Base-by-base conservation (phyloP, 75 land plant species). In the Azolla pinnata region DNA sequence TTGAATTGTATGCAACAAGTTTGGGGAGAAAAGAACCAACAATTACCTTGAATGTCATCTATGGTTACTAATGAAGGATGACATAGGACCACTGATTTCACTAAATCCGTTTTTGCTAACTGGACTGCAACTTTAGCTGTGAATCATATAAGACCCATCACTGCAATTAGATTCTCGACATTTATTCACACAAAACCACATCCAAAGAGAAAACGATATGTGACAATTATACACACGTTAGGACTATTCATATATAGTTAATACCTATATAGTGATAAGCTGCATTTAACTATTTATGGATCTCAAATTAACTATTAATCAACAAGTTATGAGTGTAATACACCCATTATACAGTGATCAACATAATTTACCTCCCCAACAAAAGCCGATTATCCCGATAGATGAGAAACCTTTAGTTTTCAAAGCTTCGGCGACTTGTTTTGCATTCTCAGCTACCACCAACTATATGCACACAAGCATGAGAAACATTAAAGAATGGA, bases 41-140 rank as follows among this genome's bases (percentile, higher is more conserved):
- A 3, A 62, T n/a, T 59, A 80, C 87, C 87, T 47, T 70, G 71
- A 28, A 82, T 79, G 35, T 85, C 95, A 16, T 72, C 79, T 0
- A 62, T 35, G 4, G 75, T 67, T 27, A 84, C 62, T 52, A 60
- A 55, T 0, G 79, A 72, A 35, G 93, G 93, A 69, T 88, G 93
- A 16, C 70, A 48, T 60, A 81, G 62, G 51, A 88, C 89, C 20
- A 75, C 83, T 46, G 93, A 85, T 59, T 79, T 57, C 40, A 88
- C 60, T 16, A 28, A 23, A 21, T 64, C 57, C 23, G 0, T 33
- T 56, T 77, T 85, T 17, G 68, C 84, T 14, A 84, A 58, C 46
- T 75, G 50, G 21, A 65, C 79, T 0, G 65, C 85, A n/a, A 78
- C 76, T 59, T 70, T 67, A 32, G 81, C 84, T 84, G 74, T 9